These are phyloP conservation scores for Skeletonema potamos DNA, from an alignment of 108 stramenopile genomes.

Conservation along the genomic window DNA sequence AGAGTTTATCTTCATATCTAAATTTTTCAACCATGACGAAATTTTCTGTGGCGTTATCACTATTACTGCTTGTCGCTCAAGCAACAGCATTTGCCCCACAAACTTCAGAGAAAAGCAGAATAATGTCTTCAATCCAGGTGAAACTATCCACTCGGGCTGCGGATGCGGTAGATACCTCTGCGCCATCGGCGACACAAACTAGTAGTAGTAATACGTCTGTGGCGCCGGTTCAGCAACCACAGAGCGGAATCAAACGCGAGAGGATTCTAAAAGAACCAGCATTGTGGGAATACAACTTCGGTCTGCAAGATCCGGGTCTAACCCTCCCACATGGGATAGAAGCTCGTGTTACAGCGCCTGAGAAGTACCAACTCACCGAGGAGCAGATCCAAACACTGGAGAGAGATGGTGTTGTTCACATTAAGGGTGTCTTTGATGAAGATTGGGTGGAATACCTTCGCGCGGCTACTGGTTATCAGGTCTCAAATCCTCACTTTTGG, in stretches of 20 bases:
- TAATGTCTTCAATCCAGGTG: neutral
- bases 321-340: slow-evolving; percentile 74
- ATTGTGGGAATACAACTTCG: slow-evolving; percentile 92
- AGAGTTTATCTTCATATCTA: neutral
- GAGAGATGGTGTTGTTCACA: slow-evolving; percentile 84
- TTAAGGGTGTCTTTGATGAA: slow-evolving; percentile 78
- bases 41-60: slow-evolving; percentile 19
- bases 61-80: slow-evolving; percentile 2
- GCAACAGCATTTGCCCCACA: slow-evolving; percentile 13
- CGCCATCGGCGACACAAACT: neutral
- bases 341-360: slow-evolving; percentile 62
- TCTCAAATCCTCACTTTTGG: slow-evolving; percentile 89
- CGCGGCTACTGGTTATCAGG: slow-evolving; percentile 75
- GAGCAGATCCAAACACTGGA: slow-evolving; percentile 81
- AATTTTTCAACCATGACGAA: slow-evolving; percentile 7
- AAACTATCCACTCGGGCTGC: slow-evolving; percentile 10
- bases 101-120: neutral
- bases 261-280: slow-evolving; percentile 81
- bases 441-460: slow-evolving; percentile 90
- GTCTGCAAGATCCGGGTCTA: slow-evolving; percentile 79
- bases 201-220: neutral
- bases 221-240: neutral
- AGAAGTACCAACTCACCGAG: slow-evolving; percentile 66
- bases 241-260: slow-evolving; percentile 30
- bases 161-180: neutral